Evolutionary conservation across 306 rosid species (phyloP), one percentile per base, ranked within the genome.

Genomic region (Betula pendula): DNA sequence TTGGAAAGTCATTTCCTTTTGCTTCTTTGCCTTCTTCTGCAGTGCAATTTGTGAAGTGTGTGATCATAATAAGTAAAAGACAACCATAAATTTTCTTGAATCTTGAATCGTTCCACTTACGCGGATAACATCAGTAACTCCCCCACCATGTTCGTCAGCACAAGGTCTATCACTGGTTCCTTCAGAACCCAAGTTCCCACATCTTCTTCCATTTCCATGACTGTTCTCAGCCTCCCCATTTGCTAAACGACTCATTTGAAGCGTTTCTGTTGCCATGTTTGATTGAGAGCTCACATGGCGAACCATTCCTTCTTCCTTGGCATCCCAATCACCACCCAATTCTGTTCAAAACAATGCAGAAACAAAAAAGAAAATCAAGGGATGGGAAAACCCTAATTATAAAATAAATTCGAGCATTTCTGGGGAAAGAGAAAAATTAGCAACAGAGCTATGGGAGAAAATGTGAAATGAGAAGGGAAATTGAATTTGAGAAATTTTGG

Each of bases 1-100:
- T 86, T 90, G 83, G 44, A 93, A 86, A 35, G 92, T 90, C 79
- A 93, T 68, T 51, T 91, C 98, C 81, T 83, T 87, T 29, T 79
- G 90, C 84, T 74, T 77, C 70, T 84, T 80, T 2, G 85, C 79
- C 87, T 87, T 87, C 78, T 84, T 90, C 85, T 77, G 81, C 22
- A 81, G 63, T 24, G 24, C 31, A 15, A 45, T 45, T 45, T 45
- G 49, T 9, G 14, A 45, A 45, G 14, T 45, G 49, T 45, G 49
- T 45, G 15, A 45, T 45, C 49, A 79, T 44, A 38, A 35, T 47
- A 79, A 74, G 69, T 2, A 58, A 67, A 53, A 56, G 8, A 62
- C 7, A 8, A 12, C 75, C 29, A 58, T n/a, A 52, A 38, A 52
- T n/a, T 20, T 19, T 52, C 58, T 63, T 16, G 0, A 82, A 68